A percentile compares a stretch with the other conserved stretches of the same genome.
phyloP scores from a whole-genome alignment of 2,329 filamentous ascomycete genomes.

The Knufia fluminis region DNA sequence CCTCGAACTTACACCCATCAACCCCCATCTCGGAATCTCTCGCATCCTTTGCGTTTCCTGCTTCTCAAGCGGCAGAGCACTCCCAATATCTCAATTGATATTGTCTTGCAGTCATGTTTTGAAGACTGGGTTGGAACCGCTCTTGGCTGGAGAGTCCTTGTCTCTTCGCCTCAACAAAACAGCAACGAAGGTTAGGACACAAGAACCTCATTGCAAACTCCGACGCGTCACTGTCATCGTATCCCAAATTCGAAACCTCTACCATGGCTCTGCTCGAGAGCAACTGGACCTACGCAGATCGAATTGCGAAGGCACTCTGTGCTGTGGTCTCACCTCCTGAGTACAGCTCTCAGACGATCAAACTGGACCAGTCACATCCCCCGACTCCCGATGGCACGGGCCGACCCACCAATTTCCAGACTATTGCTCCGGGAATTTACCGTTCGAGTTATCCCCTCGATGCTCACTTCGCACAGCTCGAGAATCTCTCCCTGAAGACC shows the following conservation, averaged over 20 bases:
- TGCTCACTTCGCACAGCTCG: conserved; percentile 62
- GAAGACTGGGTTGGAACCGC: no score
- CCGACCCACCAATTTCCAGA: conserved; percentile 64
- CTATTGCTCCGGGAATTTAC: conserved; percentile 65
- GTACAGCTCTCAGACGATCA: conserved; percentile 14
- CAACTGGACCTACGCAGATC: conserved; percentile 2
- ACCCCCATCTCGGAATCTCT: no score
- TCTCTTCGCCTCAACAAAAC: no score
- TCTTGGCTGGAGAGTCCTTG: no score
- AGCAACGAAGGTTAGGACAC: no score
- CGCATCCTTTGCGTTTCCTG: no score
- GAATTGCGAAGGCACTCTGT: conserved; percentile 6
- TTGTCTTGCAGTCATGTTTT: not conserved
- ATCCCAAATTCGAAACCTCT: not conserved
- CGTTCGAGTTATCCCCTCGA: conserved; percentile 69
- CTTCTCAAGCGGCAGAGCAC: no score
- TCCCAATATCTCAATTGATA: no score
- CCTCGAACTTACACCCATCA: no score
- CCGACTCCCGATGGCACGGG: conserved; percentile 27
- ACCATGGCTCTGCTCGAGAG: not conserved
- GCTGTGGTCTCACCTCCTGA: not conserved
- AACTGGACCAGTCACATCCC: conserved; percentile 23
- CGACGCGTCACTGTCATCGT: no score
- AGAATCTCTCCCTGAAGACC: conserved; percentile 61
- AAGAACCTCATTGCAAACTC: no score